Base-by-base conservation (phyloP, 352 stramenopile genomes). In the Phytophthora palmivora region DNA sequence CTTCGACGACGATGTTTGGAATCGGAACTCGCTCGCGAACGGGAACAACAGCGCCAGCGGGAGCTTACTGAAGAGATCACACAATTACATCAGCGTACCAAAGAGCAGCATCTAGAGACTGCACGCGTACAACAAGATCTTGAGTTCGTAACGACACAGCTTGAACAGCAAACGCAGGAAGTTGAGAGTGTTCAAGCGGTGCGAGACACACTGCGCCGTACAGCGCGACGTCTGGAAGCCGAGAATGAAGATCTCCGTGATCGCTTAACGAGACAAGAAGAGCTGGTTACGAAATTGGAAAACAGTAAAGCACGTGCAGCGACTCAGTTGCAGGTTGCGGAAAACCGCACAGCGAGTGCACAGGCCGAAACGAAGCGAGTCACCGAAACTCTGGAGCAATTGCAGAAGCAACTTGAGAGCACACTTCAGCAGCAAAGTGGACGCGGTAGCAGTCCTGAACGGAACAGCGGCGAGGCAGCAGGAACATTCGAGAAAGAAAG, bases 1-100 rank as follows among this genome's bases (percentile, higher is more conserved):
- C 51, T 86, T 15, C 67, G 71, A 24, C 79, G 76, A 1, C 67
- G 72, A n/a, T 87, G 78, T 22, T 48, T 77, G n/a, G 67, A 77
- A 55, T 24, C 84, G 18, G 74, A 84, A 39, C 54, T 89, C 16
- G 74, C 74, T 16, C 37, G 45, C 0, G 62, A 82, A 53, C 56
- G 65, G 0, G 67, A 67, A 10, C 63, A 70, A 3, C 61, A 78
- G n/a, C 49, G 56, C 0, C 55, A 66, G 34, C 59, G 42, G 36
- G 65, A 78, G 24, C 43, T 78, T 2, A 26, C 39, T 14, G 48
- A 60, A 21, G 45, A 67, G 33, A 64, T 76, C n/a, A 30, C 28
- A 22, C 32, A 65, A 18, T 32, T 83, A 14, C 57, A 76, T 36
- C 53, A 74, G 33, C 55, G 28, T 15, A 58, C 12, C 18, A 39